Conservation (phyloP, 768 basidiomycete species). For the Aureoboletus auriporus region DNA sequence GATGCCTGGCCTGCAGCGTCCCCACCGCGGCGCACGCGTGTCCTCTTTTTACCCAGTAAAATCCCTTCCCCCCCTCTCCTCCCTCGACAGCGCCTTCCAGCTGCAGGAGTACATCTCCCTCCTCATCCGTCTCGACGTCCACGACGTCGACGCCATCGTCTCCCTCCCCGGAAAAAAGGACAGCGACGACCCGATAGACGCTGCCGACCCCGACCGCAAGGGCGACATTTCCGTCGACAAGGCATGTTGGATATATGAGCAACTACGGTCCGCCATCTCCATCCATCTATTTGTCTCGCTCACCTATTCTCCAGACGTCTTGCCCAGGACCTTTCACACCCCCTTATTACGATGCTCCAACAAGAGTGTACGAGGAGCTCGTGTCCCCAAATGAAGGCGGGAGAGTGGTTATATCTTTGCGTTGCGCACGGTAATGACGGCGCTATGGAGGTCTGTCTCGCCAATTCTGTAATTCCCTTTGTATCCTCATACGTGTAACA, state of each 20-base stretch:
- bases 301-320: conserved; percentile 53
- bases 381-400: conserved; percentile 99
- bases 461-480: not conserved
- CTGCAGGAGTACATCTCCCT: conserved; percentile 92
- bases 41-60: conserved; percentile 80
- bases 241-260: conserved; percentile 82
- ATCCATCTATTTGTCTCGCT: too few relatives aligned
- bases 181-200: conserved; percentile 16
- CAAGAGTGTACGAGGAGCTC: conserved; percentile 80
- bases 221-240: conserved; percentile 66
- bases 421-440: conserved; percentile 91
- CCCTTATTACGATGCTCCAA: conserved; percentile 79
- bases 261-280: conserved; percentile 41
- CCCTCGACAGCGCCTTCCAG: conserved; percentile 89
- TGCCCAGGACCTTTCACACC: conserved; percentile 83
- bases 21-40: conserved; percentile 72
- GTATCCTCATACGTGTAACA: conserved; percentile 14
- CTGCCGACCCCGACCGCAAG: conserved; percentile 29
- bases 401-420: conserved; percentile 95
- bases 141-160: conserved; percentile 82
- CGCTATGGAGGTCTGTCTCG: conserved; percentile 67
- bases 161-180: conserved; percentile 60
- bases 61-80: conserved; percentile 60
- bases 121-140: conserved; percentile 80
- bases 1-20: conserved; percentile 46